Percentiles rank a stretch among this genome's conserved stretches.
phyloP scores from a whole-genome alignment of 495 filamentous ascomycete genomes.

The Lophiotrema nucula region DNA sequence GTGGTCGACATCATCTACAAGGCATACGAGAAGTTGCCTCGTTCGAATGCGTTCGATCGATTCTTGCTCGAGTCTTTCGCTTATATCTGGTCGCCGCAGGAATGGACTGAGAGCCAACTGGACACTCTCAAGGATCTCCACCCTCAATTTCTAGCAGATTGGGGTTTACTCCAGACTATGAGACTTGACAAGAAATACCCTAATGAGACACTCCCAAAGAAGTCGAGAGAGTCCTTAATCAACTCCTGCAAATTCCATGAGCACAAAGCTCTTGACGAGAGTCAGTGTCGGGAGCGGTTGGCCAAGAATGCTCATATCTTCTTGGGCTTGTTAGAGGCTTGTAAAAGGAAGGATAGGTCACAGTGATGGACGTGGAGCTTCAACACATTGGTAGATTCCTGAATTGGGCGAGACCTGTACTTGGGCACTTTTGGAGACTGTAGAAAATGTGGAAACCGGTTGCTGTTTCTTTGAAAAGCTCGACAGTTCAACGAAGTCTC shows the following conservation, averaged over 20 bases:
- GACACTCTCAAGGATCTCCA: not conserved
- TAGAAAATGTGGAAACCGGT: too few species aligned
- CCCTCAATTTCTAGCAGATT: not conserved
- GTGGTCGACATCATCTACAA: not conserved
- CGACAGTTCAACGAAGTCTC: too few species aligned
- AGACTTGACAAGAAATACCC: not conserved
- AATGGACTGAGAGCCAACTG: not conserved
- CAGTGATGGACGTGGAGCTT: too few species aligned
- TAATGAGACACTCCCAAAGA: not conserved
- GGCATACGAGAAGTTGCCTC: slow-evolving; percentile 5
- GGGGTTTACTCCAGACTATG: not conserved
- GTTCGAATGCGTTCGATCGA: not conserved
- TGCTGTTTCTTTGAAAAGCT: too few species aligned
- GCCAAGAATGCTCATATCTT: not conserved
- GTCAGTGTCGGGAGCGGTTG: slow-evolving; percentile 1
- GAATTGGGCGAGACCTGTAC: too few species aligned
- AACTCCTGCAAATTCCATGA: not conserved
- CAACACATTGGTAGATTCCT: too few species aligned
- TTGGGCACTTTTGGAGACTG: too few species aligned
- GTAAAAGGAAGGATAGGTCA: too few species aligned
- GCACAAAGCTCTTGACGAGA: not conserved
- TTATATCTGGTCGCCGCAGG: not conserved
- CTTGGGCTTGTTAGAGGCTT: not conserved
- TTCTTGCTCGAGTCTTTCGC: not conserved
- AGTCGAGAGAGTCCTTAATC: not conserved